Conservation (phyloP, 1,139 yeast species). For the Martiniozyma asiatica region DNA sequence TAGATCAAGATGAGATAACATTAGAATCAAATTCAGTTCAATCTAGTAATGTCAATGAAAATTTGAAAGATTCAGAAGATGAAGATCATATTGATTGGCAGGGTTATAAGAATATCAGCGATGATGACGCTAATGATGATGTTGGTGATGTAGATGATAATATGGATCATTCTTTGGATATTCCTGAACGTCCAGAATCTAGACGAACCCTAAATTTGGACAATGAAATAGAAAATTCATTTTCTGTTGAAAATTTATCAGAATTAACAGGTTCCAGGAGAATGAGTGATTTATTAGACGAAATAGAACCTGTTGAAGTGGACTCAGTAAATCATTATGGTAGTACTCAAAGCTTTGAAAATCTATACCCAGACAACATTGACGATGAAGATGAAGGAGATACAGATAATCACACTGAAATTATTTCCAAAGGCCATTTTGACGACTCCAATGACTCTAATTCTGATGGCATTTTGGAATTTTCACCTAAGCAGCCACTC, state of each 20-base stretch:
- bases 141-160: too few species aligned
- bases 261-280: too few species aligned
- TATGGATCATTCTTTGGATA: not conserved
- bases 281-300: too few species aligned
- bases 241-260: too few species aligned
- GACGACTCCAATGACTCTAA: too few species aligned
- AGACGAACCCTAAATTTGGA: conserved; percentile 9
- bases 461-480: conserved; percentile 7
- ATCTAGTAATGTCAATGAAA: not conserved
- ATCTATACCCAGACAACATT: conserved; percentile 9
- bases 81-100: not conserved
- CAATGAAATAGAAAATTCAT: conserved; percentile 10
- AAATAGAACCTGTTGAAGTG: not conserved
- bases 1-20: too few species aligned
- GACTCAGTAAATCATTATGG: too few species aligned
- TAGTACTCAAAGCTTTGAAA: conserved; percentile 7
- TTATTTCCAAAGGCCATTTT: too few species aligned
- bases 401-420: not conserved
- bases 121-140: too few species aligned
- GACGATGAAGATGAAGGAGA: conserved; percentile 4
- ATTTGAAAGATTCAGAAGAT: not conserved
- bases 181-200: not conserved
- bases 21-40: too few species aligned
- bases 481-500: too few species aligned
- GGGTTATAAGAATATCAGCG: not conserved